A percentile compares a stretch with the other conserved stretches of the same genome.
These are phyloP conservation scores for Teunomyces lycoperdinae DNA, from an alignment of 805 yeast species.

Conservation along the genomic window DNA sequence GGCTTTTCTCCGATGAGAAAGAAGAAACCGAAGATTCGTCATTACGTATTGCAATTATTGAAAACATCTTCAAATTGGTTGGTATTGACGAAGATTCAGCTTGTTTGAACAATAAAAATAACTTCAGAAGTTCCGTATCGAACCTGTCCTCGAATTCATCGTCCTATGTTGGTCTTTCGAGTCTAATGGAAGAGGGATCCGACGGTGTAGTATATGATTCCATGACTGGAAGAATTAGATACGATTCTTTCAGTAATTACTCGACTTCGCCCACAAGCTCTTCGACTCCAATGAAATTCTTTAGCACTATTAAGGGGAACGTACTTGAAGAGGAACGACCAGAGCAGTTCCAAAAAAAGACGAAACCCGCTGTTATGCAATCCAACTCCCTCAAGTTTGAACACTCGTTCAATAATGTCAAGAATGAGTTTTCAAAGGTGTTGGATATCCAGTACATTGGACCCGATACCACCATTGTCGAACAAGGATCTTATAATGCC, in stretches of 20 bases:
- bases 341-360: background rate
- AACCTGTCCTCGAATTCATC: constrained; percentile 23
- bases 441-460: constrained; percentile 54
- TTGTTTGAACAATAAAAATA: constrained; percentile 3
- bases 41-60: constrained; percentile 61
- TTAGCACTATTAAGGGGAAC: constrained; percentile 24
- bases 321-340: constrained; percentile 11
- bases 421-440: constrained; percentile 55
- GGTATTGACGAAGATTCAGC: constrained; percentile 47
- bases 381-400: constrained; percentile 5
- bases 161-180: constrained; percentile 28
- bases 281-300: constrained; percentile 25
- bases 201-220: constrained; percentile 17
- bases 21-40: constrained; percentile 73
- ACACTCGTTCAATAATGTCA: constrained; percentile 50
- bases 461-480: constrained; percentile 56
- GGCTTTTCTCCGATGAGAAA: constrained; percentile 49
- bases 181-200: constrained; percentile 15
- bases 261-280: constrained; percentile 8
- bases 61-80: constrained; percentile 62
- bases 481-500: constrained; percentile 61
- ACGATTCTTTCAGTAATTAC: constrained; percentile 10
- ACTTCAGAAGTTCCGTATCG: background rate
- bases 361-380: background rate
- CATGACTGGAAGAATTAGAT: constrained; percentile 11